Base-by-base conservation (phyloP, 1,284 basidiomycete species). In the Peniophora sp. region DNA sequence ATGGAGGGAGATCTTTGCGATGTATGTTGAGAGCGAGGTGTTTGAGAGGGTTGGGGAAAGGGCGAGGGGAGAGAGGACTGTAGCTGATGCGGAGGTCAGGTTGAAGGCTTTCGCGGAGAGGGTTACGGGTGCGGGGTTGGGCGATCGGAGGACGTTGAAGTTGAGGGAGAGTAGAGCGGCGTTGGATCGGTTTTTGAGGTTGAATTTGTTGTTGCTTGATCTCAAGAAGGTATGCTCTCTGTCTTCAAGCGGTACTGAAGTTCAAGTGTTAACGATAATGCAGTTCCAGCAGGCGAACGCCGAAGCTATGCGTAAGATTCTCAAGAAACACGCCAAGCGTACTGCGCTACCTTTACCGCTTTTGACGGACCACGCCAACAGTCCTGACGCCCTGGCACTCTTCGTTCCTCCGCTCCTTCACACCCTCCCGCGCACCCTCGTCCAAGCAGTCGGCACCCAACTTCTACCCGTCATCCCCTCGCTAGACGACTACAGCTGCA, bases 301-400 rank as follows among this genome's bases (percentile, higher is more conserved):
- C 6, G 92, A 97, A 65, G 95, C 94, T 1, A 86, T 83, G 1
- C 80, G 89, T 44, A 93, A 93, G 69, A 92, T 93, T 54, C 78
- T 97, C 54, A 97, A 97, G 74, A 97, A 97, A 65, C 95, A 97
- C 64, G 81, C 90, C 24, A 97, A 97, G 65, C 83, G 92, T 3
- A 92, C 90, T 0, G 78, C 83, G 0, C 69, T 89, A 2, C 80
- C 81, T 1, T 64, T 78, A 16, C 74, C 77, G 1, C 60, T 57
- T 23, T 52, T 66, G 11, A 50, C 60, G 11, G 25, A 50, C 45
- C n/a, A 36, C 16, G 36, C 41, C 16, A 20, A 20, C 24, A 14
- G 32, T 2, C 12, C 45, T 2, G 23, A 16, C 41, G 10, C 41
- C 22, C 34, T 47, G 19, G 20, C 49, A 8, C 51, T 56, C 3